Evolutionary conservation across 768 basidiomycete genomes (phyloP).

Genomic region (Sporobolomyces roseus): DNA sequence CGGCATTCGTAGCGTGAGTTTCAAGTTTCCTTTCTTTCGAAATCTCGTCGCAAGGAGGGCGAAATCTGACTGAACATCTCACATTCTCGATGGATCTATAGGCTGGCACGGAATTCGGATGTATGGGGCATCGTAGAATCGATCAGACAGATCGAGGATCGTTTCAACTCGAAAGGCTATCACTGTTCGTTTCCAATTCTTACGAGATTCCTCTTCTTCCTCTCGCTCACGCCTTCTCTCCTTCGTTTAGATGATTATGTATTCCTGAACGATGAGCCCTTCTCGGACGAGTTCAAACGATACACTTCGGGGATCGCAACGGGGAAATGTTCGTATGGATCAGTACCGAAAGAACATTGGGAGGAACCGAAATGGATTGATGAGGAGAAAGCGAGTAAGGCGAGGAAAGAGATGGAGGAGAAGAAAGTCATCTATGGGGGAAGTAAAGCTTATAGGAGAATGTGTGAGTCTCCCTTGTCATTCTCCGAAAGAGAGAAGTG

Average conservation of each 20-base stretch:
- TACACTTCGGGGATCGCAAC: conserved; percentile 45
- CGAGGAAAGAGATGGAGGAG: conserved; percentile 22
- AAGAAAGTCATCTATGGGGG: conserved; percentile 29
- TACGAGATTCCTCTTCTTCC: background rate
- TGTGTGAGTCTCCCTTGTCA: conserved; percentile 24
- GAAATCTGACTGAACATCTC: background rate
- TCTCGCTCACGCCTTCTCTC: too few relatives aligned
- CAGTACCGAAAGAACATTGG: conserved; percentile 60
- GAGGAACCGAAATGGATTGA: conserved; percentile 43
- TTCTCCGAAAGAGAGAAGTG: too few relatives aligned
- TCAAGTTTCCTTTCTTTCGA: background rate
- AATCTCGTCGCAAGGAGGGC: background rate
- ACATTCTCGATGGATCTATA: background rate
- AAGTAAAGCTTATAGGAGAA: background rate
- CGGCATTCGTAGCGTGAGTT: conserved; percentile 19
- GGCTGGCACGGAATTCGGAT: conserved; percentile 23
- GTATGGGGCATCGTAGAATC: conserved; percentile 20
- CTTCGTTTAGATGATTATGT: conserved; percentile 63
- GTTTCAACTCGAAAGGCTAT: conserved; percentile 10
- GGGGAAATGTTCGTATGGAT: conserved; percentile 39
- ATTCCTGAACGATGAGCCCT: conserved; percentile 75
- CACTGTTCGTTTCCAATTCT: background rate
- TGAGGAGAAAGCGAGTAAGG: conserved; percentile 4
- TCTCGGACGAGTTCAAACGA: conserved; percentile 62
- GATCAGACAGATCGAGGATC: conserved; percentile 18